phyloP scores from a whole-genome alignment of 805 yeast genomes.

The Ogataea allantospora region DNA sequence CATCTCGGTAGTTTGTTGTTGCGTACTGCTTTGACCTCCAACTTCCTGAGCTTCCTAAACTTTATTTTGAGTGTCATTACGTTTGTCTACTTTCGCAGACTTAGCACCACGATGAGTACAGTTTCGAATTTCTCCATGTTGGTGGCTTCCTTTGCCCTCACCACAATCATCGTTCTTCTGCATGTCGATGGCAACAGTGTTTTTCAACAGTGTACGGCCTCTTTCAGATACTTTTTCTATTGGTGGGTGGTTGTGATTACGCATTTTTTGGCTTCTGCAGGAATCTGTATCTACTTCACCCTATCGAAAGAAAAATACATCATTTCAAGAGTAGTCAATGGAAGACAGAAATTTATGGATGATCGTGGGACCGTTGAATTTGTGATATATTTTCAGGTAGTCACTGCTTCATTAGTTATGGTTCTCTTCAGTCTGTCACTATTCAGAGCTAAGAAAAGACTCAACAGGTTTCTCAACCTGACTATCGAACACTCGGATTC shows the following conservation, averaged over 20 bases:
- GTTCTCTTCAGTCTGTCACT: slow-evolving; percentile 13
- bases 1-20: slow-evolving; percentile 13
- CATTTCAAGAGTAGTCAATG: slow-evolving; percentile 7
- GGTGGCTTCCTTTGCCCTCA: slow-evolving; percentile 10
- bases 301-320: slow-evolving; percentile 8
- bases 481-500: slow-evolving; percentile 1
- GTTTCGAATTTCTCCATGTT: slow-evolving; percentile 10
- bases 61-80: slow-evolving; percentile 13
- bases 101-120: slow-evolving; percentile 9
- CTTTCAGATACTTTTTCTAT: slow-evolving; percentile 16
- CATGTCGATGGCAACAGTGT: slow-evolving; percentile 9
- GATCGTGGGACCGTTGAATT: slow-evolving; percentile 15
- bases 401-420: slow-evolving; percentile 7
- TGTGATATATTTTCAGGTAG: slow-evolving; percentile 13
- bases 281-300: slow-evolving; percentile 9
- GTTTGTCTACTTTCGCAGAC: slow-evolving; percentile 11
- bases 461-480: slow-evolving; percentile 10
- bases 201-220: slow-evolving; percentile 15
- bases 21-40: slow-evolving; percentile 14
- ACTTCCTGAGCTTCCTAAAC: slow-evolving; percentile 12
- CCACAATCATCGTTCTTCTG: slow-evolving; percentile 9
- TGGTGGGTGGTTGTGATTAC: slow-evolving; percentile 16
- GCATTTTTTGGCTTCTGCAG: slow-evolving; percentile 13
- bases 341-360: slow-evolving; percentile 7
- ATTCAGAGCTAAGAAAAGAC: slow-evolving; percentile 12